Evolutionary conservation across 148 eudicot species (phyloP).

Genomic region (Agrostemma githago): DNA sequence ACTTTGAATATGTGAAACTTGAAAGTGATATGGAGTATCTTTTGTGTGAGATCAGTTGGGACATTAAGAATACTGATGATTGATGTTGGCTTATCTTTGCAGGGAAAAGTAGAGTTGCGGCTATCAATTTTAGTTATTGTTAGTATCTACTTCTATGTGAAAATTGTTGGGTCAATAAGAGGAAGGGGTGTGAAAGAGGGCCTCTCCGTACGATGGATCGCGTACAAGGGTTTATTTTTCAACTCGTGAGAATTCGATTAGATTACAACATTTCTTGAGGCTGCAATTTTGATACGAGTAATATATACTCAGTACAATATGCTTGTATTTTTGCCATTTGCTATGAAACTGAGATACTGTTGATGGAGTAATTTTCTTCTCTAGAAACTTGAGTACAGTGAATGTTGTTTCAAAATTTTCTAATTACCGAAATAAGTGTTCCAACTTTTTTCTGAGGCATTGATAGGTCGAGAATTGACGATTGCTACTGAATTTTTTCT

Average conservation of each 20-base stretch:
- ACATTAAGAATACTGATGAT: background rate
- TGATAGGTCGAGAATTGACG: background rate
- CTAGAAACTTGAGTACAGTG: background rate
- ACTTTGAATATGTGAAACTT: background rate
- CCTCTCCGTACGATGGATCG: background rate
- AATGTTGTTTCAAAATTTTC: background rate
- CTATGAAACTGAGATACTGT: background rate
- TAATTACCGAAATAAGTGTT: background rate
- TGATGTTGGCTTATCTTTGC: constrained; percentile 16
- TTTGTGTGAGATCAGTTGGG: background rate
- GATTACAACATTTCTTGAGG: background rate
- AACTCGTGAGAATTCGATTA: background rate
- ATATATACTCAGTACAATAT: background rate
- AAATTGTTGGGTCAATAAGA: too few species aligned
- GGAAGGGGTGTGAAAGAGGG: background rate
- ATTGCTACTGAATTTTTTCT: background rate
- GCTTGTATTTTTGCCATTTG: background rate
- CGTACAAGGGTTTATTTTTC: background rate
- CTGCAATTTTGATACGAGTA: background rate
- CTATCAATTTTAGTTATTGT: background rate
- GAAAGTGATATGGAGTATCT: background rate
- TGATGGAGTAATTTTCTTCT: background rate
- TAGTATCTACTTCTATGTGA: background rate
- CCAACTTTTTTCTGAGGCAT: background rate
- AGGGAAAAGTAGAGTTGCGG: constrained; percentile 30